A percentile compares a stretch with the other conserved stretches of the same genome.
phyloP scores from a whole-genome alignment of 371 early-diverging fungal species.

The Antonospora locustae region DNA sequence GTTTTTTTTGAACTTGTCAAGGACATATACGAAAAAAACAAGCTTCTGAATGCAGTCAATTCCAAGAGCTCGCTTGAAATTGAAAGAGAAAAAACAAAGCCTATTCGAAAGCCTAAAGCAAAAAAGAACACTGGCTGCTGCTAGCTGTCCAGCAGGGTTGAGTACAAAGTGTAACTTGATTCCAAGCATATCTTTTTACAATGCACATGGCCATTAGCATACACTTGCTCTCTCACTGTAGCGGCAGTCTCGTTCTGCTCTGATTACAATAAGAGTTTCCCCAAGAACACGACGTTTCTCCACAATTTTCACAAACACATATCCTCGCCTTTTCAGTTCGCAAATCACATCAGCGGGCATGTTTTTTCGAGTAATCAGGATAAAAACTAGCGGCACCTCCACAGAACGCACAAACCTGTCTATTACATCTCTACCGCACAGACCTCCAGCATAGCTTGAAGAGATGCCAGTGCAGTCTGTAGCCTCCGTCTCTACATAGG shows the following conservation, averaged over 20 bases:
- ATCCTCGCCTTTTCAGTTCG: neutral
- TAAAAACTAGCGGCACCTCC: conserved; percentile 44
- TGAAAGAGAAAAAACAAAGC: no score
- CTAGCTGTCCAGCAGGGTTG: no score
- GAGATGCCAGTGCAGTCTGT: conserved; percentile 55
- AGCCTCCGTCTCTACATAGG: conserved; percentile 63
- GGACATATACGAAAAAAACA: conserved; percentile 43
- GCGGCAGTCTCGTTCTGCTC: neutral
- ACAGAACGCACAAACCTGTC: conserved; percentile 64
- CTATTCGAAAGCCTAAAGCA: no score
- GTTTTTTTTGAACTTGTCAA: conserved; percentile 52
- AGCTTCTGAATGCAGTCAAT: neutral
- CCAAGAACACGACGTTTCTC: neutral
- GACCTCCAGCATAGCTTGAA: conserved; percentile 80
- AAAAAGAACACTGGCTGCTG: neutral
- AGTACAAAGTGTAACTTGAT: no score
- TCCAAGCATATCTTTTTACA: no score
- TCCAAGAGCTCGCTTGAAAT: no score
- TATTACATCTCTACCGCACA: conserved; percentile 72
- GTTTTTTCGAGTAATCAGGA: neutral
- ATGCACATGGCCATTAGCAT: no score
- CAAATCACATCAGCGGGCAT: neutral
- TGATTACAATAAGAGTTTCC: neutral
- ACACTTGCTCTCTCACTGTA: no score
- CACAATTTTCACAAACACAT: neutral